These are phyloP conservation scores for Cystobasidium pallidum DNA, from an alignment of 1,284 basidiomycete genomes.

Conservation along the genomic window DNA sequence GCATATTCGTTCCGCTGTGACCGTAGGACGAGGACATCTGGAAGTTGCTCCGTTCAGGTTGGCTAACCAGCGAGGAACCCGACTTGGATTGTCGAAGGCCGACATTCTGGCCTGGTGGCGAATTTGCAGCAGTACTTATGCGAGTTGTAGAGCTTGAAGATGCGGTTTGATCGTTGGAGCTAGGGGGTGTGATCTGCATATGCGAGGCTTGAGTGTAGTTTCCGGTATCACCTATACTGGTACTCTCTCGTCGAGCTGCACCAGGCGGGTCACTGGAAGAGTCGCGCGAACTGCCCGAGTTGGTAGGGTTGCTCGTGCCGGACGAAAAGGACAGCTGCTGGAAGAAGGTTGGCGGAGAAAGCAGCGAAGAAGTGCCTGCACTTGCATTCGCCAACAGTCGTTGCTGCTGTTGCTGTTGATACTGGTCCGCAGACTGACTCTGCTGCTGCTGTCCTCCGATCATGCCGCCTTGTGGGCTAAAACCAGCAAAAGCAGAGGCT, in stretches of 20 bases:
- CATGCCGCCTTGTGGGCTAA: slow-evolving; percentile 2
- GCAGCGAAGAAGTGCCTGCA: slow-evolving; percentile 7
- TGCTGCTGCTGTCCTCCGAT: slow-evolving; percentile 19
- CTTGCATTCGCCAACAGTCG: background rate
- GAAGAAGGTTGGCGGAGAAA: slow-evolving; percentile 33
- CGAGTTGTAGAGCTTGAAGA: slow-evolving; percentile 33
- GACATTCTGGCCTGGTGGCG: slow-evolving; percentile 17
- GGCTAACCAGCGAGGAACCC: slow-evolving; percentile 14
- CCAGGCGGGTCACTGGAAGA: slow-evolving; percentile 31
- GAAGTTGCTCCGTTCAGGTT: slow-evolving; percentile 4
- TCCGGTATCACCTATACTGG: slow-evolving; percentile 1
- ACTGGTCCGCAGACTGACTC: slow-evolving; percentile 9
- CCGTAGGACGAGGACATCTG: slow-evolving; percentile 2
- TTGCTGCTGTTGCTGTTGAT: slow-evolving; percentile 20
- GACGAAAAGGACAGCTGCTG: slow-evolving; percentile 29
- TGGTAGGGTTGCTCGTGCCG: slow-evolving; percentile 21
- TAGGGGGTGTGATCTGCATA: background rate
- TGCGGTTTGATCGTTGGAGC: slow-evolving; percentile 5
- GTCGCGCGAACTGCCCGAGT: slow-evolving; percentile 31
- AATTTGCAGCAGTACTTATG: slow-evolving; percentile 35
- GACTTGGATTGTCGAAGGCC: slow-evolving; percentile 28
- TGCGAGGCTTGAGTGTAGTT: background rate
- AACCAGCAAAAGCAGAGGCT: background rate
- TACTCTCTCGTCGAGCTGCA: background rate
- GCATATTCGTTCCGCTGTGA: slow-evolving; percentile 3